Evolutionary conservation across 1,284 basidiomycete species (phyloP).

Genomic region (Pseudozyma pruni): DNA sequence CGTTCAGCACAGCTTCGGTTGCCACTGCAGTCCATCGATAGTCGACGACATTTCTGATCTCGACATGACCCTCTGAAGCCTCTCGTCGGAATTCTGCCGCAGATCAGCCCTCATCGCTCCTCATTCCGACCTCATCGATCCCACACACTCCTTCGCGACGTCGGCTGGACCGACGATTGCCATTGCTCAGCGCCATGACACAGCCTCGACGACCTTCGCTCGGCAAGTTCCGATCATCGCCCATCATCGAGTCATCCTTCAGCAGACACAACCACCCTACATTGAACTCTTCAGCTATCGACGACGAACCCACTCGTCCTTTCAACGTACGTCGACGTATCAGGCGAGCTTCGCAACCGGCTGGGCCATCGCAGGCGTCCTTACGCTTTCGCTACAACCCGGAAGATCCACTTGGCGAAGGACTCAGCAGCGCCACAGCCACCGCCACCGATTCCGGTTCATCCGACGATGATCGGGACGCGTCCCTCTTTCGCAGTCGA

Average conservation of each 20-base stretch:
- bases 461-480: conserved; percentile 43
- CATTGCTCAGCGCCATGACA: conserved; percentile 8
- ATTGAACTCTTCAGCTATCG: conserved; percentile 5
- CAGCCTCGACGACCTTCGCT: conserved; percentile 30
- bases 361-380: conserved; percentile 4
- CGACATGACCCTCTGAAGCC: conserved; percentile 5
- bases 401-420: conserved; percentile 18
- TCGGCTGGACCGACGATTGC: conserved; percentile 11
- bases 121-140: too few relatives aligned
- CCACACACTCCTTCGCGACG: neutral
- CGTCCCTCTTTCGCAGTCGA: conserved; percentile 4
- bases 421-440: conserved; percentile 32
- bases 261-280: conserved; percentile 2
- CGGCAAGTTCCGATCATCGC: conserved; percentile 30
- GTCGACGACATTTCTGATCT: neutral
- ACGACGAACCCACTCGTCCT: conserved; percentile 30
- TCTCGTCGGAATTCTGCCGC: neutral
- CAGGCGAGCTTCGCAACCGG: conserved; percentile 37
- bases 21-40: neutral
- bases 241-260: conserved; percentile 15
- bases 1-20: conserved; percentile 1
- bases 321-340: conserved; percentile 33
- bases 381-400: conserved; percentile 21
- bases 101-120: neutral
- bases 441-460: conserved; percentile 41